These are phyloP conservation scores for Exophiala calicioides DNA, from an alignment of 2,329 filamentous ascomycete genomes.

Conservation along the genomic window DNA sequence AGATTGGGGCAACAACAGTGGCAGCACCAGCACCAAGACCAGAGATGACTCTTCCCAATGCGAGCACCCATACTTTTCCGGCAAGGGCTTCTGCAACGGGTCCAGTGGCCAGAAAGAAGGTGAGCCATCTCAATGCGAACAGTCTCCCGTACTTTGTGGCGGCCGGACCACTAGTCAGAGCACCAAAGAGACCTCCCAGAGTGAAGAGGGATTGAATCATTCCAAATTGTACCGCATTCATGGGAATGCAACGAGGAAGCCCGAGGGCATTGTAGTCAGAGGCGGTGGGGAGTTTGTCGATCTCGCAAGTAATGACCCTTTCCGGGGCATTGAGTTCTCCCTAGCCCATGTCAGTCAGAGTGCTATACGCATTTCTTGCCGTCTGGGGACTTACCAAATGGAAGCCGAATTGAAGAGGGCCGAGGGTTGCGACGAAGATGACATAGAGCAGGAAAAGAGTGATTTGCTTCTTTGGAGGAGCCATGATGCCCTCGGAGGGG, in stretches of 20 bases:
- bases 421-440: conserved; percentile 74
- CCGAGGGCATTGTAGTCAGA: conserved; percentile 28
- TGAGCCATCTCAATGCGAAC: conserved; percentile 73
- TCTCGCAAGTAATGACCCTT: conserved; percentile 84
- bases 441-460: conserved; percentile 63
- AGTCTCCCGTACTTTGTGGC: conserved; percentile 75
- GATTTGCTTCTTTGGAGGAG: conserved; percentile 1
- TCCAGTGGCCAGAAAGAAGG: conserved; percentile 73
- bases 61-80: conserved; percentile 65
- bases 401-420: conserved; percentile 90
- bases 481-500: conserved; percentile 10
- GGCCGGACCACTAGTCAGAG: conserved; percentile 75
- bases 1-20: conserved; percentile 90
- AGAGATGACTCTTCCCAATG: conserved; percentile 73
- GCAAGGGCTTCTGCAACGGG: conserved; percentile 75
- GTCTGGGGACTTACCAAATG: conserved; percentile 67
- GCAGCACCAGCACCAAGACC: conserved; percentile 84
- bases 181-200: conserved; percentile 80
- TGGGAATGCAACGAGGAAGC: conserved; percentile 75
- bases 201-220: conserved; percentile 90
- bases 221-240: conserved; percentile 79
- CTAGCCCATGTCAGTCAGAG: conserved; percentile 56
- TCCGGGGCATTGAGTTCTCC: conserved; percentile 94
- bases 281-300: conserved; percentile 49
- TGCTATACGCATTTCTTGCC: not conserved